Conservation (phyloP, 23 red algal genomes). For the Gracilariopsis chorda region DNA sequence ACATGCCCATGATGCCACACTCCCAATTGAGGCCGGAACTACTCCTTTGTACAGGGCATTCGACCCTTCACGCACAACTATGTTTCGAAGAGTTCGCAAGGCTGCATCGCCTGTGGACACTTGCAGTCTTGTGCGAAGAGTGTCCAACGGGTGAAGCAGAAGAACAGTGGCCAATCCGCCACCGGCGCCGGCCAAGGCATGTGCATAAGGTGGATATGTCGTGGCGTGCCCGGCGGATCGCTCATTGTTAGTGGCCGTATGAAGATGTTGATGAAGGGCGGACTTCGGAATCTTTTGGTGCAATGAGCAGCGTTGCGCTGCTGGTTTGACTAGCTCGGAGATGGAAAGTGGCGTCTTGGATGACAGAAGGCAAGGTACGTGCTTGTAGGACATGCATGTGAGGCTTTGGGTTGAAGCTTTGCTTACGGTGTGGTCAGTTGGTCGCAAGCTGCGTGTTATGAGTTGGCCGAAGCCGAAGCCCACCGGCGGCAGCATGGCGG, state of each 20-base stretch:
- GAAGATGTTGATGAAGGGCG: neutral
- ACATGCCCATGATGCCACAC: slow-evolving; percentile 77
- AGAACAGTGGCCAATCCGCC: slow-evolving; percentile 66
- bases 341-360: too few relatives aligned
- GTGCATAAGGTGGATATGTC: slow-evolving; percentile 57
- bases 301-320: neutral
- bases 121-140: slow-evolving; percentile 83
- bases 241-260: neutral
- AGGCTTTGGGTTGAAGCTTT: too few relatives aligned
- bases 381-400: too few relatives aligned
- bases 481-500: too few relatives aligned
- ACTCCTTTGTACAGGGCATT: slow-evolving; percentile 74
- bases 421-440: too few relatives aligned
- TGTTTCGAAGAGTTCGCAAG: slow-evolving; percentile 42
- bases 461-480: too few relatives aligned
- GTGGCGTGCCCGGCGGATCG: neutral
- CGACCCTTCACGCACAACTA: slow-evolving; percentile 62
- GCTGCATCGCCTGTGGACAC: neutral
- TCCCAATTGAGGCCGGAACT: slow-evolving; percentile 81
- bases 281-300: neutral
- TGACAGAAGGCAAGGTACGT: too few relatives aligned
- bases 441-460: too few relatives aligned
- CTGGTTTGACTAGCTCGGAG: too few relatives aligned
- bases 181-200: slow-evolving; percentile 66
- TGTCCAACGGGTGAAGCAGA: slow-evolving; percentile 91